These are phyloP conservation scores for Amaranthus cruentus DNA, from an alignment of 148 eudicot genomes.

Conservation along the genomic window DNA sequence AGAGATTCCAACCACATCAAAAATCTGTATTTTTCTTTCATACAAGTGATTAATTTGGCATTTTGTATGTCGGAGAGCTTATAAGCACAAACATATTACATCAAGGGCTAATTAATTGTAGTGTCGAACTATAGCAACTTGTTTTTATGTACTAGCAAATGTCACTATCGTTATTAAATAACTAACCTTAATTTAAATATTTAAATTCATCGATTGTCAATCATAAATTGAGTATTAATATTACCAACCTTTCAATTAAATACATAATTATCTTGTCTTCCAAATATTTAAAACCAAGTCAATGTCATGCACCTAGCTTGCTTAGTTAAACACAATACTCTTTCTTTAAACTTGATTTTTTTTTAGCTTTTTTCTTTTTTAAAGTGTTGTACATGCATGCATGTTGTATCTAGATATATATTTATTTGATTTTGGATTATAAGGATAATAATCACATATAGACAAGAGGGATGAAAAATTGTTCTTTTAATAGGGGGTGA, in stretches of 20 bases:
- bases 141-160: constrained; percentile 19
- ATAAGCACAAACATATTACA: constrained; percentile 26
- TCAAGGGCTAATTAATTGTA: constrained; percentile 21
- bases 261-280: not conserved
- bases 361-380: too few species aligned
- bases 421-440: too few species aligned
- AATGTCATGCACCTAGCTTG: not conserved
- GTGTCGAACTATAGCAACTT: constrained; percentile 28
- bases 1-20: constrained; percentile 6
- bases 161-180: constrained; percentile 21
- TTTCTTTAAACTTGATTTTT: too few species aligned
- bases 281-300: not conserved
- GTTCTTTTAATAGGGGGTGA: too few species aligned
- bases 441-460: too few species aligned
- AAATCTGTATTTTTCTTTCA: not conserved
- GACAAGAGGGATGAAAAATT: too few species aligned
- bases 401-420: too few species aligned
- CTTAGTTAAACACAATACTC: too few species aligned
- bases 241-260: not conserved
- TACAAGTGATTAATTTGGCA: constrained; percentile 17
- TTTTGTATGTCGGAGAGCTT: constrained; percentile 20
- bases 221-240: too few species aligned
- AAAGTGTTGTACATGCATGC: too few species aligned
- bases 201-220: not conserved
- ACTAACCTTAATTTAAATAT: not conserved